Conservation (phyloP, 805 yeast species). For the Kluyveromyces nonfermentans region DNA sequence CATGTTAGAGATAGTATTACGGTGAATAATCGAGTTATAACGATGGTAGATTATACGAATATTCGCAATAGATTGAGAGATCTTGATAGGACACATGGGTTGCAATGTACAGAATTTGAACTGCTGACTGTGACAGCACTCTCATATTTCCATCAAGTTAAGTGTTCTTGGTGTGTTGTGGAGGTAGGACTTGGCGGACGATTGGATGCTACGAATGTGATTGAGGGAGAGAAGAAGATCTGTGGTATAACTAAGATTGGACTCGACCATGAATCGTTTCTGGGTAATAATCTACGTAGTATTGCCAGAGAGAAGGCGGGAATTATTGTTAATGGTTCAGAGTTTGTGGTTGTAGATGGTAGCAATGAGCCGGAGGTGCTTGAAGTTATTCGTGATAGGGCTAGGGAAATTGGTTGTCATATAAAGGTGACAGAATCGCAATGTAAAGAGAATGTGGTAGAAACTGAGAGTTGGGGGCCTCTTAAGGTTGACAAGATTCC, state of each 20-base stretch:
- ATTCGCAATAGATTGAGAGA: constrained; percentile 36
- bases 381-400: constrained; percentile 33
- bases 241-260: constrained; percentile 82
- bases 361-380: constrained; percentile 48
- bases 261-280: constrained; percentile 68
- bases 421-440: constrained; percentile 19
- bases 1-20: constrained; percentile 67
- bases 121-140: constrained; percentile 78
- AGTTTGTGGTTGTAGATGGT: constrained; percentile 61
- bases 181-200: constrained; percentile 95
- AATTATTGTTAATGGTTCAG: constrained; percentile 44
- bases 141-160: constrained; percentile 50
- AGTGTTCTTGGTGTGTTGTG: constrained; percentile 68
- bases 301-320: constrained; percentile 86
- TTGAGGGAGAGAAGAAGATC: constrained; percentile 38
- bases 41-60: constrained; percentile 34
- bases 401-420: constrained; percentile 27
- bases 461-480: constrained; percentile 26
- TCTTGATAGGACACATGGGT: constrained; percentile 31
- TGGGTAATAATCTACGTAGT: constrained; percentile 55
- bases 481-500: constrained; percentile 37
- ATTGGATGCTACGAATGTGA: constrained; percentile 79
- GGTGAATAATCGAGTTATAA: constrained; percentile 51
- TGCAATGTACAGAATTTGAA: constrained; percentile 85
- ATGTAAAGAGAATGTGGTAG: constrained; percentile 7